Evolutionary conservation across 176 grass and related monocot species (phyloP).

Genomic region (maize (Zea mays)): DNA sequence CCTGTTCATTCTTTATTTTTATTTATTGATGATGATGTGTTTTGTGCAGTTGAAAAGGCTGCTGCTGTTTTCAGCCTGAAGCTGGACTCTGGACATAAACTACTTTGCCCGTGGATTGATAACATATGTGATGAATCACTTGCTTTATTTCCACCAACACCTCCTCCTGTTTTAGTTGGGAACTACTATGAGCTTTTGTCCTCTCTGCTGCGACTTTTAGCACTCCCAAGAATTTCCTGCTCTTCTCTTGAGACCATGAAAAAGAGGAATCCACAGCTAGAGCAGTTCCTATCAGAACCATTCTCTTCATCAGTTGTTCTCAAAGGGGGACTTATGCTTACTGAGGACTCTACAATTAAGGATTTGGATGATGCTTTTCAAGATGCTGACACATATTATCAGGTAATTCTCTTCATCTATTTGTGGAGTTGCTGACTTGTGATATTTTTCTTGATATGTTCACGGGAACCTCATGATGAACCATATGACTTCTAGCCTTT

Average conservation of each 20-base stretch:
- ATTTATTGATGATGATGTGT: conserved; percentile 24
- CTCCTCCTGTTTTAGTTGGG: conserved; percentile 66
- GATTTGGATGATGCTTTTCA: conserved; percentile 73
- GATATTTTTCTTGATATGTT: conserved; percentile 11
- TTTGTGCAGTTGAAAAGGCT: conserved; percentile 90
- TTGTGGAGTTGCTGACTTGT: conserved; percentile 22
- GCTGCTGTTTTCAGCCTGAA: conserved; percentile 95
- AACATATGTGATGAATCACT: conserved; percentile 94
- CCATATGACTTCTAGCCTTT: neutral
- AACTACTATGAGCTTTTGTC: conserved; percentile 68
- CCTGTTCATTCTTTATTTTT: neutral
- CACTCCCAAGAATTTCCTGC: conserved; percentile 79
- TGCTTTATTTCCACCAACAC: conserved; percentile 83
- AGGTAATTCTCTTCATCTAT: conserved; percentile 57
- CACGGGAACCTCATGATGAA: neutral
- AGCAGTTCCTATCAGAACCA: conserved; percentile 61
- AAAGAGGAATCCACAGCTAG: conserved; percentile 64
- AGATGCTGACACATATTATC: conserved; percentile 70
- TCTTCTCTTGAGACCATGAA: conserved; percentile 70
- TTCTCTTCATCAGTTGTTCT: conserved; percentile 51
- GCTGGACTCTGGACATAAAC: conserved; percentile 86
- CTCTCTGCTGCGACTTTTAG: conserved; percentile 60
- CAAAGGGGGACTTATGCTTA: conserved; percentile 55
- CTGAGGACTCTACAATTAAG: conserved; percentile 52
- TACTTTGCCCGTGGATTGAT: conserved; percentile 93